Percentiles rank a stretch among this genome's conserved stretches.
These are phyloP conservation scores for Fusarium domesticum DNA, from an alignment of 2,329 filamentous ascomycete genomes.

Conservation along the genomic window DNA sequence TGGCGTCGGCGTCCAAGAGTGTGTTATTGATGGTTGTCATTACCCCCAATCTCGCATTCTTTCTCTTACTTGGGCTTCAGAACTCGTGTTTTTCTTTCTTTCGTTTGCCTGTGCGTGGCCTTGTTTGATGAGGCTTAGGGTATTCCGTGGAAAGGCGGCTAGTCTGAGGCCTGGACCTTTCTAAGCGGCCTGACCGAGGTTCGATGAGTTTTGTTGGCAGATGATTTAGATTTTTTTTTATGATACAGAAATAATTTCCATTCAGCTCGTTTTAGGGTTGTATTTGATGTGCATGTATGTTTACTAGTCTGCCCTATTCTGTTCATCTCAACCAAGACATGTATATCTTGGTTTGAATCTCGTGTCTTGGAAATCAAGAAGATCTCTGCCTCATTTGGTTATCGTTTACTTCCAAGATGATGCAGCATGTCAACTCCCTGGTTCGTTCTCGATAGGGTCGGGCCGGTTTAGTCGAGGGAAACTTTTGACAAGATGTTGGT, in stretches of 20 bases:
- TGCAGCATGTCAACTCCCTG: no score
- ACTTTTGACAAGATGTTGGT: no score
- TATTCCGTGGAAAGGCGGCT: not conserved
- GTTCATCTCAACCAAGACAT: no score
- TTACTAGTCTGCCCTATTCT: not conserved
- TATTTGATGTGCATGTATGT: not conserved
- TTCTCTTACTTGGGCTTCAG: constrained; percentile 15
- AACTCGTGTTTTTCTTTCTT: constrained; percentile 4
- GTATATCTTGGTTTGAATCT: no score
- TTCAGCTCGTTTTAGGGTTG: not conserved
- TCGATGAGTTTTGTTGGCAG: constrained; percentile 14
- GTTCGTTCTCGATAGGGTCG: no score
- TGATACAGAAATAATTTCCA: not conserved
- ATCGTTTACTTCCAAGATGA: no score
- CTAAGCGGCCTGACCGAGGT: constrained; percentile 1
- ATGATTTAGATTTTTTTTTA: constrained; percentile 26
- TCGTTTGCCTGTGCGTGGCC: not conserved
- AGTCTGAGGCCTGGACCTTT: not conserved
- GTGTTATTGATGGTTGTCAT: constrained; percentile 23
- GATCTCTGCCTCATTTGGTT: no score
- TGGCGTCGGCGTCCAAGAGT: constrained; percentile 35
- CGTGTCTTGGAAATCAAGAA: no score
- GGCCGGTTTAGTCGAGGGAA: no score
- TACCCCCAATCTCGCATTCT: constrained; percentile 14
- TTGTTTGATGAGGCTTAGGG: not conserved